Base-by-base conservation (phyloP, 345 rosid species). In the Nephelium lappaceum region DNA sequence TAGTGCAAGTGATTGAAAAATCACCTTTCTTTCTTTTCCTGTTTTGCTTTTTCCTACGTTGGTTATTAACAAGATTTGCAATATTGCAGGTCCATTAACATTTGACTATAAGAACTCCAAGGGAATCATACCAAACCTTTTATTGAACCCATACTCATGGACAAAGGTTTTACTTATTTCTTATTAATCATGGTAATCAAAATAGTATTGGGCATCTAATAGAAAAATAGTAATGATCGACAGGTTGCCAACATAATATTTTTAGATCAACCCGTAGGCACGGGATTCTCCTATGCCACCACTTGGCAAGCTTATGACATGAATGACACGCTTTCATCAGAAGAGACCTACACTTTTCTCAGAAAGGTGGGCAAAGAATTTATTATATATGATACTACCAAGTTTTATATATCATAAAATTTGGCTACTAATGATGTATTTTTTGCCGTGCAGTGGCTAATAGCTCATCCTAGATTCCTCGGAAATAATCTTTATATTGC, bases 201-300 rank as follows among this genome's bases (percentile, higher is more conserved):
- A 47, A 47, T 3, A 1, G 16, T 47, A 47, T 47, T 41, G 43
- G 43, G 43, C 9, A 41, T 41, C 43, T 41, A 41, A 41, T 41
- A 41, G 7, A 41, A 8, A 41, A 5, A 41, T 31, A 41, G 43
- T 41, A 41, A 5, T 67, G 5, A 21, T 55, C 36, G n/a, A 10
- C 25, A 85, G 86, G 78, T 82, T 75, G 82, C 89, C 21, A 86
- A 71, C 18, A 66, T 84, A 1, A 77, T 84, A 42, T 86, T 84
- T 38, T 31, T 87, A 71, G 88, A 85, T 47, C 58, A 82, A 45
- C 90, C 90, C 0, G 85, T 75, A 5, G 90, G 88, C 0, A 77
- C 88, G 4, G 89, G 87, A 41, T 84, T 84, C 73, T 87, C 86
- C 3, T 87, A 84, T 31, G 74, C 89, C 6, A 87, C 61, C 0